Conservation (phyloP, 306 rosid genomes). For the Corylus americana region DNA sequence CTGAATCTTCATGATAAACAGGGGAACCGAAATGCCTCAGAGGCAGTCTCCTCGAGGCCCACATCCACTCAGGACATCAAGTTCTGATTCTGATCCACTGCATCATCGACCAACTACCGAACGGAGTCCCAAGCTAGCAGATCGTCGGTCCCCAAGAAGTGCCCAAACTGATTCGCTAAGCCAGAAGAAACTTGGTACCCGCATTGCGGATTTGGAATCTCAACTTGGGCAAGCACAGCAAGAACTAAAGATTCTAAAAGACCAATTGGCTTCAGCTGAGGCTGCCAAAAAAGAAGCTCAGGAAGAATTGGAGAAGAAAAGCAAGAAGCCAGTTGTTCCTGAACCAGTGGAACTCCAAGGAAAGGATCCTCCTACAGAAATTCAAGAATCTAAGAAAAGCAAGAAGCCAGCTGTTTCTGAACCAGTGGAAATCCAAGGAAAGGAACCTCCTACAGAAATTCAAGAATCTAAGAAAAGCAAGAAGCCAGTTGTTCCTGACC, state of each 20-base stretch:
- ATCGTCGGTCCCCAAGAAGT: constrained; percentile 76
- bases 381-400: constrained; percentile 50
- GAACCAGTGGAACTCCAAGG: constrained; percentile 40
- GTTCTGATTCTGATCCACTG: constrained; percentile 71
- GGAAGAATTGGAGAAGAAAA: constrained; percentile 65
- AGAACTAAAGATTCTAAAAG: constrained; percentile 60
- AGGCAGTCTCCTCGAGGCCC: constrained; percentile 79
- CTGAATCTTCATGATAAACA: constrained; percentile 20
- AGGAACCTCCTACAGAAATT: constrained; percentile 31
- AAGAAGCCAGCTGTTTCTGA: constrained; percentile 39
- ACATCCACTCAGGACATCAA: constrained; percentile 61
- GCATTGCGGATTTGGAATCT: constrained; percentile 81
- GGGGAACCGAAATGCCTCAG: constrained; percentile 81
- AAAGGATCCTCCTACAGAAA: constrained; percentile 33
- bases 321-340: constrained; percentile 34
- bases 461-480: constrained; percentile 51
- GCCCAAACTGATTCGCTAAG: constrained; percentile 56
- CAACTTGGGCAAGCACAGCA: constrained; percentile 87
- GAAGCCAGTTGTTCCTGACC: constrained; percentile 38
- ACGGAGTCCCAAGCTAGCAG: constrained; percentile 77
- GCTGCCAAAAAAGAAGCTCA: constrained; percentile 85
- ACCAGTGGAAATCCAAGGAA: constrained; percentile 40
- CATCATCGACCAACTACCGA: constrained; percentile 71
- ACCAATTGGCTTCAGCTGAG: constrained; percentile 80
- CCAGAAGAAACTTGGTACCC: constrained; percentile 88